phyloP scores from a whole-genome alignment of 805 yeast species.

The Isabelozyma heimii region DNA sequence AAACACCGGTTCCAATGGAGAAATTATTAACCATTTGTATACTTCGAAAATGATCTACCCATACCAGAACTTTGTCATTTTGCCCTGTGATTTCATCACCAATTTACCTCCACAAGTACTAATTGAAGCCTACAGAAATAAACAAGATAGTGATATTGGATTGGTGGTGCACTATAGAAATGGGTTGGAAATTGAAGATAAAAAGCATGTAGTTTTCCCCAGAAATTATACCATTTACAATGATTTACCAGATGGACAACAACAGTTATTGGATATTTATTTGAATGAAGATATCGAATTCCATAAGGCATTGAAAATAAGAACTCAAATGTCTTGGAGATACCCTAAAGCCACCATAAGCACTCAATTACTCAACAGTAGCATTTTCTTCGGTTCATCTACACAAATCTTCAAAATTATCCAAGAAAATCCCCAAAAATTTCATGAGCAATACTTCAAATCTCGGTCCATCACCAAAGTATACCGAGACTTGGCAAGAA shows the following conservation, averaged over 20 bases:
- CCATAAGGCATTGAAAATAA: constrained; percentile 67
- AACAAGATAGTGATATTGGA: constrained; percentile 65
- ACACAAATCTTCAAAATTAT: constrained; percentile 52
- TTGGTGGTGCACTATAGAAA: constrained; percentile 76
- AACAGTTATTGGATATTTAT: constrained; percentile 66
- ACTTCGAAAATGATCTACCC: constrained; percentile 36
- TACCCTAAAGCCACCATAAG: constrained; percentile 78
- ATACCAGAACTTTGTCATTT: constrained; percentile 56
- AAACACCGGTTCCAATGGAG: constrained; percentile 55
- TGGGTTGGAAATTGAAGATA: constrained; percentile 72
- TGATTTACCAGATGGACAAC: constrained; percentile 41
- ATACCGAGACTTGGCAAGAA: constrained; percentile 82
- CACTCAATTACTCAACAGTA: constrained; percentile 69
- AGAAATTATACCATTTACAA: constrained; percentile 68
- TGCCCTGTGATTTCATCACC: constrained; percentile 94
- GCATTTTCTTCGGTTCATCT: constrained; percentile 49
- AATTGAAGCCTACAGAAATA: constrained; percentile 77
- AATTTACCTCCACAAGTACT: constrained; percentile 88
- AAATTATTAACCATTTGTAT: constrained; percentile 47
- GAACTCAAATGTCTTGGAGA: constrained; percentile 90
- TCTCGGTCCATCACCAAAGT: constrained; percentile 61
- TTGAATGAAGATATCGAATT: constrained; percentile 66
- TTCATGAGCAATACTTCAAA: constrained; percentile 34
- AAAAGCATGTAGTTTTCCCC: constrained; percentile 56
- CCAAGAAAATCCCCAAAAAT: constrained; percentile 30